A percentile compares a stretch with the other conserved stretches of the same genome.
These are phyloP conservation scores for Carex pumila DNA, from an alignment of 176 grass and related monocot genomes.

Conservation along the genomic window DNA sequence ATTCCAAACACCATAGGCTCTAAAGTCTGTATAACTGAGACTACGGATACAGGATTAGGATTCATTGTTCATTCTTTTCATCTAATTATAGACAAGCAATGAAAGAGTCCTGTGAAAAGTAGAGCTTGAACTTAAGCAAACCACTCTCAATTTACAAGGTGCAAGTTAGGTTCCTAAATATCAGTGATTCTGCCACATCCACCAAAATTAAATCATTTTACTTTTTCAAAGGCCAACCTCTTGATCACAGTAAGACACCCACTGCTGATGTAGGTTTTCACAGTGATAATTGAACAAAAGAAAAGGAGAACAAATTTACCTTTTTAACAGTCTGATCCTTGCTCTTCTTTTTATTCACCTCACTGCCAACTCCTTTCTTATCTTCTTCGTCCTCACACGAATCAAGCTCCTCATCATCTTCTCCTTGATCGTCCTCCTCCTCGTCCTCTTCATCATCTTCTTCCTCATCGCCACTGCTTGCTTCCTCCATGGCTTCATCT, in stretches of 20 bases:
- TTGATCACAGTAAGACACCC: not conserved
- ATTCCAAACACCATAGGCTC: not conserved
- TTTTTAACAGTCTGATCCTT: conserved; percentile 60
- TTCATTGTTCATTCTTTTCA: not conserved
- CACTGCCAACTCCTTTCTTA: conserved; percentile 27
- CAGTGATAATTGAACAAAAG: not conserved
- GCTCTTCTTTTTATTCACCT: conserved; percentile 43
- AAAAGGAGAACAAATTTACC: conserved; percentile 15
- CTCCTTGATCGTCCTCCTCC: not conserved
- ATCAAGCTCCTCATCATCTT: conserved; percentile 19
- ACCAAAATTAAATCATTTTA: not conserved
- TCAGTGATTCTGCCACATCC: not conserved
- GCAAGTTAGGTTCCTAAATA: not conserved
- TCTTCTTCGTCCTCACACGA: conserved; percentile 8
- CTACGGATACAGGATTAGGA: not conserved
- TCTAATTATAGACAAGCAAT: not conserved
- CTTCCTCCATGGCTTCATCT: conserved; percentile 19
- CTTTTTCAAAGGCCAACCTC: not conserved
- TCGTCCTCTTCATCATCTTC: not conserved
- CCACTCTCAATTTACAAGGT: not conserved
- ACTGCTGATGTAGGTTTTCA: not conserved
- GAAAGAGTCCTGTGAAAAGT: not conserved
- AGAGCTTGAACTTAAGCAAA: not conserved
- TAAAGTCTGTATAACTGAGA: not conserved
- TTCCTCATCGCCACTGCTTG: not conserved